Evolutionary conservation across 176 grass and related monocot genomes (phyloP).

Genomic region (Cenchrus fungigraminus): DNA sequence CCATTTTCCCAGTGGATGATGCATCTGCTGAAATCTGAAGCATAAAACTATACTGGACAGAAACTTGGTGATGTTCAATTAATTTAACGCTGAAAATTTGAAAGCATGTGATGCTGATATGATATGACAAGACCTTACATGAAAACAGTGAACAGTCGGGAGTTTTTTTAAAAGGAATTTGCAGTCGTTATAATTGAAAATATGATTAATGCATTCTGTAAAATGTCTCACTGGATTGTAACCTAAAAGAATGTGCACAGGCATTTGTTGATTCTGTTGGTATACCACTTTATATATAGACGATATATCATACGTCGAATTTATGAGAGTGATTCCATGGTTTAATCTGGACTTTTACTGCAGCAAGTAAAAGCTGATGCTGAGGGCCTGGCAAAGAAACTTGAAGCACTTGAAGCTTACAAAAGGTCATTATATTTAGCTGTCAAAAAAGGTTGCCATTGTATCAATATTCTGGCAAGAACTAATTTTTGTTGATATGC

Average conservation of each 20-base stretch:
- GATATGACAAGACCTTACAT: not conserved
- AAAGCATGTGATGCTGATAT: not conserved
- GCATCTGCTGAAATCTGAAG: conserved; percentile 23
- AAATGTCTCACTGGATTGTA: not conserved
- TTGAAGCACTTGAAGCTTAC: conserved; percentile 67
- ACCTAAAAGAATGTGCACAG: not conserved
- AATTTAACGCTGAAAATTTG: not conserved
- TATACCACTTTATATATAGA: not conserved
- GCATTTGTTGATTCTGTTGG: not conserved
- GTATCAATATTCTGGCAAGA: not conserved
- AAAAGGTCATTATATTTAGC: conserved; percentile 44
- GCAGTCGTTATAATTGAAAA: not conserved
- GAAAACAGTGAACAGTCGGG: not conserved
- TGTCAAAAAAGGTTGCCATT: not conserved
- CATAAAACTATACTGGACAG: not conserved
- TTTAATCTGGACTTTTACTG: conserved; percentile 10
- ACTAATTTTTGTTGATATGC: conserved; percentile 18
- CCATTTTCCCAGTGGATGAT: not conserved
- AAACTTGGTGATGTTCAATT: not conserved
- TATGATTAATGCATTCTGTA: not conserved
- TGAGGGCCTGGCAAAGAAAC: conserved; percentile 56
- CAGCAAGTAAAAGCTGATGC: conserved; percentile 69
- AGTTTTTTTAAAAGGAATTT: not conserved
- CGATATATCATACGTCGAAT: conserved; percentile 1
- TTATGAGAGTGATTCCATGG: not conserved